A percentile compares a stretch with the other conserved stretches of the same genome.
phyloP scores from a whole-genome alignment of 2,329 filamentous ascomycete genomes.

The Talaromyces sp. region DNA sequence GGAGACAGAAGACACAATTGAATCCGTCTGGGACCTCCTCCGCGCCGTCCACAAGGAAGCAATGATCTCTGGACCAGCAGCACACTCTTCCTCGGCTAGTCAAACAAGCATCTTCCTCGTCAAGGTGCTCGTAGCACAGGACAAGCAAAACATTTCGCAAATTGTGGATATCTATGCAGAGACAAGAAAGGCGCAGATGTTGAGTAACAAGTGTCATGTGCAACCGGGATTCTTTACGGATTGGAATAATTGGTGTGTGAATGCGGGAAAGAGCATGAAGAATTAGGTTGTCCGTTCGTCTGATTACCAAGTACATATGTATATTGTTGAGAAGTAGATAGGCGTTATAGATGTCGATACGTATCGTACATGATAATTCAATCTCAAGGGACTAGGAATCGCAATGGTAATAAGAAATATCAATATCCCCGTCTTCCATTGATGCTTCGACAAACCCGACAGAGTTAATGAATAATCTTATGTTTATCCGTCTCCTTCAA shows the following conservation, averaged over 20 bases:
- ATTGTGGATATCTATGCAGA: conserved; percentile 64
- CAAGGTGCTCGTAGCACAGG: conserved; percentile 42
- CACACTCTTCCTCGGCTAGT: conserved; percentile 72
- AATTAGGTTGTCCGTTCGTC: conserved; percentile 21
- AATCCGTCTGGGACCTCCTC: conserved; percentile 58
- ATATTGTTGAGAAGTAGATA: background rate
- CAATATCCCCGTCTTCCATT: background rate
- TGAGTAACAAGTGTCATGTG: conserved; percentile 56
- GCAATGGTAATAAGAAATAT: background rate
- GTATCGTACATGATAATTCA: background rate
- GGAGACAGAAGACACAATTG: conserved; percentile 17
- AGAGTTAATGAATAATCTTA: conserved; percentile 45
- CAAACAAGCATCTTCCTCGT: conserved; percentile 48
- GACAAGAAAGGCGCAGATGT: conserved; percentile 59
- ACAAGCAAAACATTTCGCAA: conserved; percentile 52
- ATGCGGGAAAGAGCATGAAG: conserved; percentile 43
- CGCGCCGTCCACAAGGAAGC: conserved; percentile 65
- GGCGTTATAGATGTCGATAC: background rate
- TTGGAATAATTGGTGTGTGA: conserved; percentile 69
- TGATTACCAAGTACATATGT: background rate
- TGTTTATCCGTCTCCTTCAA: conserved; percentile 57
- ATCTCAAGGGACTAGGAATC: background rate
- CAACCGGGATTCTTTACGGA: conserved; percentile 66
- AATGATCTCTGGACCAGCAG: conserved; percentile 55
- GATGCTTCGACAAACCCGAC: background rate